Percentiles rank a stretch among this genome's conserved stretches.
phyloP scores from a whole-genome alignment of 1,284 basidiomycete genomes.

The Athelia psychrophila region DNA sequence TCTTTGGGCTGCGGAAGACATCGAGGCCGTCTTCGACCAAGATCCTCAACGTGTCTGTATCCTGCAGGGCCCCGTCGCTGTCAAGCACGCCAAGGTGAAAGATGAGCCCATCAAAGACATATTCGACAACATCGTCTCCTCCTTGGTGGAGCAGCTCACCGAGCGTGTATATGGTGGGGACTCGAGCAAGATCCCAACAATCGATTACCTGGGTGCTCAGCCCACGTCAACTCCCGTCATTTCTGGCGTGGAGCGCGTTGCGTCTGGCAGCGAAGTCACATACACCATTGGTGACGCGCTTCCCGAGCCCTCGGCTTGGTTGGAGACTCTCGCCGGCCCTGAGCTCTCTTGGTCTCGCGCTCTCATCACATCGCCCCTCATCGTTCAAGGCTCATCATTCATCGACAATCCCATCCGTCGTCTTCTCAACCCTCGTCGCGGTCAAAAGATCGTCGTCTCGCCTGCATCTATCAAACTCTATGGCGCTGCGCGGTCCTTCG shows the following conservation, averaged over 20 bases:
- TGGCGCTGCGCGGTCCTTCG: constrained; percentile 82
- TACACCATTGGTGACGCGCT: constrained; percentile 57
- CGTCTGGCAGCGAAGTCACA: constrained; percentile 44
- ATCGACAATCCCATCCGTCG: constrained; percentile 90
- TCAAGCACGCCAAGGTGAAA: constrained; percentile 82
- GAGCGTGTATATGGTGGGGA: constrained; percentile 82
- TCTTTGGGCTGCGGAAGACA: constrained; percentile 97
- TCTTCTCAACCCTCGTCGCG: constrained; percentile 77
- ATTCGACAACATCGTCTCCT: constrained; percentile 82
- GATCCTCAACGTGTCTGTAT: constrained; percentile 98
- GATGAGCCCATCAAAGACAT: constrained; percentile 94
- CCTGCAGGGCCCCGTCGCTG: constrained; percentile 95
- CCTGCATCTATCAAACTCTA: constrained; percentile 58
- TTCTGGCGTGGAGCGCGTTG: constrained; percentile 47
- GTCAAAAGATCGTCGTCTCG: constrained; percentile 74
- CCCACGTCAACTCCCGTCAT: constrained; percentile 36
- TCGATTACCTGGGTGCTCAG: constrained; percentile 83
- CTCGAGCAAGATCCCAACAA: constrained; percentile 70
- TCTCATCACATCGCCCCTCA: constrained; percentile 76
- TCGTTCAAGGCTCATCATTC: constrained; percentile 84
- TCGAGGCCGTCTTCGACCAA: constrained; percentile 97
- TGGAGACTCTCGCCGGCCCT: constrained; percentile 81
- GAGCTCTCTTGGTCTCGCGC: constrained; percentile 87
- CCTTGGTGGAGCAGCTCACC: constrained; percentile 81
- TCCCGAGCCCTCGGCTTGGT: constrained; percentile 73